These are phyloP conservation scores for Cladosporium cucumerinum DNA, from an alignment of 2,329 filamentous ascomycete species.

Conservation along the genomic window DNA sequence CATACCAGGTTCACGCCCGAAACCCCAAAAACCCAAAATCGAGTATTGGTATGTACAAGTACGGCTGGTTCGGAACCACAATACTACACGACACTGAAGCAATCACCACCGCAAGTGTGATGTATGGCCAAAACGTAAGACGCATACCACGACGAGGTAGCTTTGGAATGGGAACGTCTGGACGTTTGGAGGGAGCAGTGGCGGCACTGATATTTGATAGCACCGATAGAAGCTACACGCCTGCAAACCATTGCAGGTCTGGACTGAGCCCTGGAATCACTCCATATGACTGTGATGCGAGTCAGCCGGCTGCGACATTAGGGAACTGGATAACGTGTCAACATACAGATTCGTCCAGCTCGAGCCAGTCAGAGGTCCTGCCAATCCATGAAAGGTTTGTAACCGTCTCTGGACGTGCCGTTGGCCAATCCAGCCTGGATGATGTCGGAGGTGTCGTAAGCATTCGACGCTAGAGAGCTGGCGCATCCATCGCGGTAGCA, in stretches of 20 bases:
- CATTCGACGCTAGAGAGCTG: background rate
- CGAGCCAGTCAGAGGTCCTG: slow-evolving; percentile 35
- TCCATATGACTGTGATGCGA: slow-evolving; percentile 1
- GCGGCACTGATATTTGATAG: no score
- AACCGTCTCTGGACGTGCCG: slow-evolving; percentile 21
- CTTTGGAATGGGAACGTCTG: no score
- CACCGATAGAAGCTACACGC: background rate
- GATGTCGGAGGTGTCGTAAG: background rate
- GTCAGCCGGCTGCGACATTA: background rate
- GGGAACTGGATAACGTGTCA: background rate
- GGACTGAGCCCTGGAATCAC: slow-evolving; percentile 12
- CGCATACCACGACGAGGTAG: no score
- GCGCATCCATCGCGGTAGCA: background rate
- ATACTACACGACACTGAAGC: no score
- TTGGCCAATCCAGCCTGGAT: background rate
- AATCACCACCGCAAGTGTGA: no score
- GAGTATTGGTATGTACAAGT: no score
- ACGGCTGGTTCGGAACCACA: no score
- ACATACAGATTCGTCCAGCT: slow-evolving; percentile 34
- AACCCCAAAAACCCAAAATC: no score
- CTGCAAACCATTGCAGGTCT: slow-evolving; percentile 12
- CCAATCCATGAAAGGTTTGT: slow-evolving; percentile 31
- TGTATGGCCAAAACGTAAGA: no score
- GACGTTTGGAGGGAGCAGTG: no score
- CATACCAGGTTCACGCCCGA: no score